phyloP scores from a whole-genome alignment of 768 basidiomycete species.

The Psilocybe azurescens region DNA sequence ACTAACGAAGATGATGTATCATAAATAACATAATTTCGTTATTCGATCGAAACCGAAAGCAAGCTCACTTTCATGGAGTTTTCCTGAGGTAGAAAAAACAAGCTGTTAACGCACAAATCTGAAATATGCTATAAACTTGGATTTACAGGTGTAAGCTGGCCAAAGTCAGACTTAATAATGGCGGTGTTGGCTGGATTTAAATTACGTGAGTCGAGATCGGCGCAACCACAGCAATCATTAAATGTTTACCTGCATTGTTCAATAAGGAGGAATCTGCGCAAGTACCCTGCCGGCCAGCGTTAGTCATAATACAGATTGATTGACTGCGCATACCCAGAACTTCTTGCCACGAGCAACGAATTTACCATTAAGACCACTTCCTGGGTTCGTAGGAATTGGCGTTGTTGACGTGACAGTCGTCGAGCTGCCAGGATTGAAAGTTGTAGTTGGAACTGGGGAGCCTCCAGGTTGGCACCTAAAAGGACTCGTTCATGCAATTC shows the following conservation, averaged over 20 bases:
- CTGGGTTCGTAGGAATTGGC: conserved; percentile 16
- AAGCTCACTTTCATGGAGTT: conserved; percentile 46
- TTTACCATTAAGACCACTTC: conserved; percentile 32
- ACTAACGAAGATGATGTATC: conserved; percentile 22
- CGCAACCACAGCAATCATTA: neutral
- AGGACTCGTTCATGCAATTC: neutral
- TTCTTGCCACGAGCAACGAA: conserved; percentile 38
- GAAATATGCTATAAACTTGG: neutral
- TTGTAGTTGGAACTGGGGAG: neutral
- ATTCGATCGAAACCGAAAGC: neutral
- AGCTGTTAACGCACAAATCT: neutral
- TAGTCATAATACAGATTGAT: neutral
- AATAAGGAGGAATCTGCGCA: conserved; percentile 34
- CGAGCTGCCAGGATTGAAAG: conserved; percentile 3
- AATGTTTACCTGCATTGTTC: conserved; percentile 33
- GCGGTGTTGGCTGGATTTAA: conserved; percentile 33
- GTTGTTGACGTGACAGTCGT: conserved; percentile 5
- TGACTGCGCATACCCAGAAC: conserved; percentile 32
- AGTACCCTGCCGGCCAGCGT: conserved; percentile 21
- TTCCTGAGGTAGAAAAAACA: conserved; percentile 27
- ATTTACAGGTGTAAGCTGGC: conserved; percentile 43
- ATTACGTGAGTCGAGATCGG: conserved; percentile 6
- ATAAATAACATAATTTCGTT: neutral
- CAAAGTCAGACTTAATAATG: conserved; percentile 42
- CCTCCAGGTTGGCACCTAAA: conserved; percentile 20